phyloP scores from a whole-genome alignment of 441 rosid genomes.

The Rhodomyrtus psidioides region DNA sequence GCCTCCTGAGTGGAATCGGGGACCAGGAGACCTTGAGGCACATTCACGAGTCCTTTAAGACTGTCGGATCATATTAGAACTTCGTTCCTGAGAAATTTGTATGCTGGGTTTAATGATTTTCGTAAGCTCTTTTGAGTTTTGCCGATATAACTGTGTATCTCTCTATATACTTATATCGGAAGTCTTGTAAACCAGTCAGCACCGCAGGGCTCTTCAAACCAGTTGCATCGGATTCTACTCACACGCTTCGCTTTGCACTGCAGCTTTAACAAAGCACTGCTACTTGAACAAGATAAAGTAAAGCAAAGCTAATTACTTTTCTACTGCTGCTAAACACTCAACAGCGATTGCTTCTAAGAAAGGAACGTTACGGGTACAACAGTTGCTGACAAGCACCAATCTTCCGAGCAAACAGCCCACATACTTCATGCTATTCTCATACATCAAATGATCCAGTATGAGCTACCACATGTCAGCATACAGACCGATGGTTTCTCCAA shows the following conservation, averaged over 20 bases:
- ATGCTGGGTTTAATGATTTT: neutral
- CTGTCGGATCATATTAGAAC: conserved; percentile 21
- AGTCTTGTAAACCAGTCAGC: neutral
- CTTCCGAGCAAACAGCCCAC: neutral
- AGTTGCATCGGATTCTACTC: neutral
- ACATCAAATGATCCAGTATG: neutral
- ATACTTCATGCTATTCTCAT: neutral
- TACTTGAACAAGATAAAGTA: neutral
- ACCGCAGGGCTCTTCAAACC: neutral
- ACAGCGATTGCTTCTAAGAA: neutral
- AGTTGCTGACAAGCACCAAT: neutral
- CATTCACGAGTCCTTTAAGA: conserved; percentile 71
- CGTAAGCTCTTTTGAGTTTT: neutral
- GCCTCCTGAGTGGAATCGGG: conserved; percentile 67
- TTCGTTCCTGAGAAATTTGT: neutral
- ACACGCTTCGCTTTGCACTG: neutral
- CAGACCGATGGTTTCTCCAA: neutral
- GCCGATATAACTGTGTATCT: neutral
- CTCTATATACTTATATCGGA: neutral
- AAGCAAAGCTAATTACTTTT: neutral
- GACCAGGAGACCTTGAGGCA: conserved; percentile 69
- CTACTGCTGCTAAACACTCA: neutral
- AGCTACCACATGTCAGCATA: neutral
- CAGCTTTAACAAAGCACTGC: neutral
- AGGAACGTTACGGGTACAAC: neutral